Evolutionary conservation across 1,139 yeast genomes (phyloP), one percentile per base, ranked within the genome.

Genomic region (Yamadazyma blattariae): DNA sequence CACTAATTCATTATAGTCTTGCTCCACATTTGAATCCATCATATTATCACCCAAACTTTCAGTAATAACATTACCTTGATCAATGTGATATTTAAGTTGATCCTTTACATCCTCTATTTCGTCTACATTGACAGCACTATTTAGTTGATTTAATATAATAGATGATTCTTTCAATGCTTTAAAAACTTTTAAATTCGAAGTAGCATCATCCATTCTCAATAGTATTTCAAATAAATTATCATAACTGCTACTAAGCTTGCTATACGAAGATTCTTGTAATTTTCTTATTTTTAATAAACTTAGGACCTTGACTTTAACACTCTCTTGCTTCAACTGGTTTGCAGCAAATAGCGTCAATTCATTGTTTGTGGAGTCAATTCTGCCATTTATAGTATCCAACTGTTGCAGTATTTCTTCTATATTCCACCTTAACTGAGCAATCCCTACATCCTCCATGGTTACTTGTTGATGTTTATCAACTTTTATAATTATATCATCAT

Each of bases 171-270:
- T 42, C 21, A 47, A 38, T 0, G 44, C 39, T n/a, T 57, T 55
- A 24, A 64, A 51, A 5, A 74, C 45, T 13, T 60, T 52, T 5
- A 59, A 51, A 43, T 76, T 77, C 3, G 71, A 57, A 11, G 64
- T 57, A 2, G 80, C 71, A 37, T 74, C 71, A 44, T 76, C 68
- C 29, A 78, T 66, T 42, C 74, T 74, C 28, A 52, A 47, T 24
- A 73, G 47, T 0, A 77, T 56, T 2, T 58, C 49, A 13, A 51
- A 52, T 18, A 78, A 49, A 34, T 74, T 74, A 25, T 51, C 54
- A n/a, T 59, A 54, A 3, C 70, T 54, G 4, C 42, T 42, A 2
- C 58, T 41, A 4, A 69, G 57, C 16, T 55, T 57, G 2, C 51
- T 48, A 23, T 68, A 51, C 0, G 74, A 60, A 15, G 51, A 53